Conservation (phyloP, 1,284 basidiomycete genomes). For the Ceratorhiza oryzae-sativae region DNA sequence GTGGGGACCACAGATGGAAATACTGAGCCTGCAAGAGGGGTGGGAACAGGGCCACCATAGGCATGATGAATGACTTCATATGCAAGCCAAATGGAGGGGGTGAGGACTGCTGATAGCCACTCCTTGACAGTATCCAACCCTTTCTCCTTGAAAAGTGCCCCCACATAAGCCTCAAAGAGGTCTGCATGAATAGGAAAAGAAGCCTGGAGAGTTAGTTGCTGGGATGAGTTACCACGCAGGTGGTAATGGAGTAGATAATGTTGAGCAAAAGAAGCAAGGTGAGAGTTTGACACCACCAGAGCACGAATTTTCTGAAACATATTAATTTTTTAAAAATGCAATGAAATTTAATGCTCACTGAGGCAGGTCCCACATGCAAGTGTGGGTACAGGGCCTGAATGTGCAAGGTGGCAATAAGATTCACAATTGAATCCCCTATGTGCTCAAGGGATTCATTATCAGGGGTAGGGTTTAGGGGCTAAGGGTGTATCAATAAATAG, state of each 20-base stretch:
- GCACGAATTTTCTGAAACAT: slow-evolving; percentile 38
- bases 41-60: slow-evolving; percentile 11
- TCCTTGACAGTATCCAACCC: slow-evolving; percentile 18
- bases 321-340: slow-evolving; percentile 14
- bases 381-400: slow-evolving; percentile 39
- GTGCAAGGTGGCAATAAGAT: slow-evolving; percentile 34
- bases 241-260: slow-evolving; percentile 34
- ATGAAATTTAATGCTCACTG: slow-evolving; percentile 30
- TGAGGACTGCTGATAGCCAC: slow-evolving; percentile 35
- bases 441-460: slow-evolving; percentile 44
- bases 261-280: slow-evolving; percentile 39
- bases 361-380: slow-evolving; percentile 40
- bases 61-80: slow-evolving; percentile 35
- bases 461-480: slow-evolving; percentile 28
- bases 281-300: slow-evolving; percentile 38
- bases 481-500: not conserved
- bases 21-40: not conserved
- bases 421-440: slow-evolving; percentile 42
- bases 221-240: slow-evolving; percentile 30
- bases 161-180: slow-evolving; percentile 43
- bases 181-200: slow-evolving; percentile 40
- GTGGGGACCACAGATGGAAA: slow-evolving; percentile 2
- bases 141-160: slow-evolving; percentile 37
- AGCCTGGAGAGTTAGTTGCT: slow-evolving; percentile 36
- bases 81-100: slow-evolving; percentile 36